Conservation (phyloP, 176 grass and related monocot genomes). For the Cenchrus fungigraminus region DNA sequence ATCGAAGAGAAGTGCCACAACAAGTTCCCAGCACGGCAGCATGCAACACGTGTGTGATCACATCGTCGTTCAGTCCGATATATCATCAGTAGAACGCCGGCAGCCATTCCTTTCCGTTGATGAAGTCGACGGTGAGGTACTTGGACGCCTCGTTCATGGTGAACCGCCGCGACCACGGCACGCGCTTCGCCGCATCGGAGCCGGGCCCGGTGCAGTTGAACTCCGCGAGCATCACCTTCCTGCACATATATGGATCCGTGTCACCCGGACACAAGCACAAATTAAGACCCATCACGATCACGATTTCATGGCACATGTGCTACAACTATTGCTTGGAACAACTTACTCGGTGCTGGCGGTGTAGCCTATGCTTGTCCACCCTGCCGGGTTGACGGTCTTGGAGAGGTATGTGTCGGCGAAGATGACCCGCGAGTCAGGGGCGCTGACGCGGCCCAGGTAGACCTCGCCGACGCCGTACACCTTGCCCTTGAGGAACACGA, state of each 20-base stretch:
- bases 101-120: slow-evolving; percentile 86
- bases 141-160: slow-evolving; percentile 42
- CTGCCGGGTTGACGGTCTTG: slow-evolving; percentile 56
- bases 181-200: slow-evolving; percentile 38
- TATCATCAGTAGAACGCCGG: slow-evolving; percentile 56
- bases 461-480: slow-evolving; percentile 83
- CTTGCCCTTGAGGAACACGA: slow-evolving; percentile 91
- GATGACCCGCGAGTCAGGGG: slow-evolving; percentile 61
- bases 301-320: neutral
- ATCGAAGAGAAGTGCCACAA: neutral
- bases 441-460: slow-evolving; percentile 64
- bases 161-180: slow-evolving; percentile 42
- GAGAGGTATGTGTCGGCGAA: slow-evolving; percentile 78
- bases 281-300: neutral
- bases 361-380: slow-evolving; percentile 68
- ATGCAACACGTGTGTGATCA: neutral
- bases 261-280: neutral
- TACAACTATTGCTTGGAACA: too few relatives aligned
- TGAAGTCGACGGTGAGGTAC: slow-evolving; percentile 81
- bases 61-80: neutral
- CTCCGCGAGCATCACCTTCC: slow-evolving; percentile 46
- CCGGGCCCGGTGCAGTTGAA: slow-evolving; percentile 74
- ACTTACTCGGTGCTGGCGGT: slow-evolving; percentile 53
- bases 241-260: neutral
- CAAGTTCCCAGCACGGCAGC: neutral